These are phyloP conservation scores for Albatrellus ellisii DNA, from an alignment of 768 basidiomycete species.

Conservation along the genomic window DNA sequence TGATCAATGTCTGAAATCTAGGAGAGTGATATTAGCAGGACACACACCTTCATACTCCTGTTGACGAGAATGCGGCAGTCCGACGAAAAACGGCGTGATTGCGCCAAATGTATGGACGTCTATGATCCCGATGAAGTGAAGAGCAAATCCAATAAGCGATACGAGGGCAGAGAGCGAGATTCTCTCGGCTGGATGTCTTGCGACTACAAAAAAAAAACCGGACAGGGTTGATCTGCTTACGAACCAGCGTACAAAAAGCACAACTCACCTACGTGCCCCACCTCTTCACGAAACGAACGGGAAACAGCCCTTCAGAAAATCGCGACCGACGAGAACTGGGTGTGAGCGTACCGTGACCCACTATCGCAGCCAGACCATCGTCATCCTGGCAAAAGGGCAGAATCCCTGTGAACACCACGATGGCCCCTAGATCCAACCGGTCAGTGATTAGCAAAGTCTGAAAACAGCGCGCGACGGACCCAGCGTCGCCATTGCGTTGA, in stretches of 20 bases:
- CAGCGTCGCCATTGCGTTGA: conserved; percentile 70
- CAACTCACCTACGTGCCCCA: conserved; percentile 54
- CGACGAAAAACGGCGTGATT: conserved; percentile 40
- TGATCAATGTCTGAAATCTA: too few species aligned
- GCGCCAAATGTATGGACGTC: conserved; percentile 32
- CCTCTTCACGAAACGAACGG: conserved; percentile 35
- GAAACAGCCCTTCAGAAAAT: not conserved
- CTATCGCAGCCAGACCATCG: conserved; percentile 69
- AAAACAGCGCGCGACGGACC: conserved; percentile 25
- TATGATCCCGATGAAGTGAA: conserved; percentile 43
- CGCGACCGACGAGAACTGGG: not conserved
- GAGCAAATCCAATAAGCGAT: conserved; percentile 25
- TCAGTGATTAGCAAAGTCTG: not conserved
- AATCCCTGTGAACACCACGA: conserved; percentile 86
- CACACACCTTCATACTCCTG: conserved; percentile 67
- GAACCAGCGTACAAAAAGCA: not conserved
- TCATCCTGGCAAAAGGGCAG: conserved; percentile 67
- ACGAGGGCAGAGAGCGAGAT: conserved; percentile 30
- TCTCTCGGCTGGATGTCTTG: conserved; percentile 38
- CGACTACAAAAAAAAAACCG: conserved; percentile 26
- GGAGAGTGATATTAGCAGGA: not conserved
- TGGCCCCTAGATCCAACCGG: conserved; percentile 34
- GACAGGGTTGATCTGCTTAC: too few species aligned
- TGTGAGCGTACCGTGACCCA: conserved; percentile 58
- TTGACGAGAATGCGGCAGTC: conserved; percentile 73